Percentiles rank a stretch among this genome's conserved stretches.
These are phyloP conservation scores for Dentipellis fragilis DNA, from an alignment of 768 basidiomycete genomes.

Conservation along the genomic window DNA sequence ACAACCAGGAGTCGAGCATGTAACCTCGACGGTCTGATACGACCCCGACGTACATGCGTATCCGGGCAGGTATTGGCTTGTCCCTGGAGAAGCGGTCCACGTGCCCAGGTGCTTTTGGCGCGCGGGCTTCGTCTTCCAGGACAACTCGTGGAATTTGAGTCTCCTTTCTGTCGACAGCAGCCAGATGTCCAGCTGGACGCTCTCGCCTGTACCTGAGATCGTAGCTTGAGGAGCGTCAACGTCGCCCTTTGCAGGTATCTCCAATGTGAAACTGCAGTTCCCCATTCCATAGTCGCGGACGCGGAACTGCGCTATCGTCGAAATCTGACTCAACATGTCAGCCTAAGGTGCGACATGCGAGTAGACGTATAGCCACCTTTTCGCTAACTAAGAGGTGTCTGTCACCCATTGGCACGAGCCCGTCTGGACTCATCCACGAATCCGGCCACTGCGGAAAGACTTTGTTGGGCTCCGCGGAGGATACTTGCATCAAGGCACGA, in stretches of 20 bases:
- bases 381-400: conserved; percentile 1
- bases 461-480: neutral
- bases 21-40: neutral
- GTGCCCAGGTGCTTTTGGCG: neutral
- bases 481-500: neutral
- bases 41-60: neutral
- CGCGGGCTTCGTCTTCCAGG: neutral
- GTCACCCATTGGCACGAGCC: conserved; percentile 2
- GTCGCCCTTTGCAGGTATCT: neutral
- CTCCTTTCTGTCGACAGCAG: neutral
- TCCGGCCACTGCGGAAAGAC: conserved; percentile 4
- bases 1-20: neutral
- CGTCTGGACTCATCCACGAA: conserved; percentile 2
- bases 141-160: neutral
- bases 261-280: neutral
- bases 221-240: neutral
- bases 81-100: neutral
- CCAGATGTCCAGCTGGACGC: neutral
- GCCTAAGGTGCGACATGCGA: neutral
- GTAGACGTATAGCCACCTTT: neutral
- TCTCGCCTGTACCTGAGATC: neutral
- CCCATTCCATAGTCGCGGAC: neutral
- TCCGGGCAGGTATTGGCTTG: neutral
- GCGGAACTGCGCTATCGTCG: neutral
- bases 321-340: neutral